Conservation (phyloP, 1,284 basidiomycete species). For the Vanrija humicola region DNA sequence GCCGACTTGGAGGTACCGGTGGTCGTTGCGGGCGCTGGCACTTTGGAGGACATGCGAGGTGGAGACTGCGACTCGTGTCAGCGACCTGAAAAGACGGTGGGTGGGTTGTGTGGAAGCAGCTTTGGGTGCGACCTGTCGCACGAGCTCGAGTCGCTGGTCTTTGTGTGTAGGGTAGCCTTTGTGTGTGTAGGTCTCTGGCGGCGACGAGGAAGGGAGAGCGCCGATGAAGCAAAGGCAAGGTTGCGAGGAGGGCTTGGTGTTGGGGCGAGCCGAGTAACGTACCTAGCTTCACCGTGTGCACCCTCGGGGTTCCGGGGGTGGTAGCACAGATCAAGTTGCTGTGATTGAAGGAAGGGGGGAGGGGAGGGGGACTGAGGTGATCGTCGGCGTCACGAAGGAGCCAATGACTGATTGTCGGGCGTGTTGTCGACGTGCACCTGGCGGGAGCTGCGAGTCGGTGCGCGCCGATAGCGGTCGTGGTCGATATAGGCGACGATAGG, state of each 20-base stretch:
- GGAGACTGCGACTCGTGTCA: constrained; percentile 11
- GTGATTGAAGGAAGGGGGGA: neutral
- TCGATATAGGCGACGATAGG: too few relatives aligned
- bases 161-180: too few relatives aligned
- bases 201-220: neutral
- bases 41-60: constrained; percentile 36
- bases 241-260: neutral
- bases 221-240: neutral
- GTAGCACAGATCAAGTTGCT: constrained; percentile 8
- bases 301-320: constrained; percentile 19
- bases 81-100: neutral
- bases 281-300: constrained; percentile 25
- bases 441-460: too few relatives aligned
- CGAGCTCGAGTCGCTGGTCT: too few relatives aligned
- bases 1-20: constrained; percentile 44
- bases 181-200: neutral
- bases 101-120: too few relatives aligned
- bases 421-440: neutral
- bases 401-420: neutral
- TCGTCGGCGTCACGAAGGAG: neutral
- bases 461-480: too few relatives aligned
- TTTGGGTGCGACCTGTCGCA: too few relatives aligned
- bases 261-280: neutral
- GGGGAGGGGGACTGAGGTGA: neutral
- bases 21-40: constrained; percentile 23